Conservation (phyloP, 163 green algal genomes). For the Chlamydomonas reinhardtii region DNA sequence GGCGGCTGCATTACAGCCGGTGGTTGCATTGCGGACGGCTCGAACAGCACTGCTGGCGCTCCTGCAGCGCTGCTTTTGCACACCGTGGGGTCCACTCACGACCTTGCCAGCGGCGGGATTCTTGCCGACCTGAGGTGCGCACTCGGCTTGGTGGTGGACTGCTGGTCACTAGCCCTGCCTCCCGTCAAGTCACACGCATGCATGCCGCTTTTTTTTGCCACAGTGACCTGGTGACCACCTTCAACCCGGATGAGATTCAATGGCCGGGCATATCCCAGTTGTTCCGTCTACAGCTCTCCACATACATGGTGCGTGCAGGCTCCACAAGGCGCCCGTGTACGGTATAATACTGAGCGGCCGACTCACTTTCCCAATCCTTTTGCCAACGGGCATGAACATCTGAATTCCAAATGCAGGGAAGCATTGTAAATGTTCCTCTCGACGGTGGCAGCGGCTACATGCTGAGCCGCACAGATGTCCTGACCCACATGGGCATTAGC, state of each 20-base stretch:
- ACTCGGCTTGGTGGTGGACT: not conserved
- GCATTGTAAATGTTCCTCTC: slow-evolving; percentile 7
- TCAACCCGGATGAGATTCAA: not conserved
- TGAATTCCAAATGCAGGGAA: no score
- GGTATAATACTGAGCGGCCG: no score
- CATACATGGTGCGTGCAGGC: not conserved
- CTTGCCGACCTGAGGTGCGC: not conserved
- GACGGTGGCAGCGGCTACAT: slow-evolving; percentile 19
- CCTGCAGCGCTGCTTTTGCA: no score
- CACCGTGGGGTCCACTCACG: not conserved
- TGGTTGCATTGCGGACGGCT: not conserved
- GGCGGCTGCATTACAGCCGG: not conserved
- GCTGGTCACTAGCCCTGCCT: no score
- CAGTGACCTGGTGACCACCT: not conserved
- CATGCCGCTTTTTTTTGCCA: no score
- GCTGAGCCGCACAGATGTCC: slow-evolving; percentile 11
- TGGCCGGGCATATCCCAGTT: slow-evolving; percentile 24
- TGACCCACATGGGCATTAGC: not conserved
- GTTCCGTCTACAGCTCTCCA: slow-evolving; percentile 13
- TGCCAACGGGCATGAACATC: no score
- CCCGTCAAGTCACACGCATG: no score
- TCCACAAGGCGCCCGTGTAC: no score
- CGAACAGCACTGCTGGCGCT: not conserved
- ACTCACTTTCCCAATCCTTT: not conserved
- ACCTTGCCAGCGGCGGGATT: not conserved